Percentiles rank a stretch among this genome's conserved stretches.
These are phyloP conservation scores for Salix caprea DNA, from an alignment of 345 rosid genomes.

Conservation along the genomic window DNA sequence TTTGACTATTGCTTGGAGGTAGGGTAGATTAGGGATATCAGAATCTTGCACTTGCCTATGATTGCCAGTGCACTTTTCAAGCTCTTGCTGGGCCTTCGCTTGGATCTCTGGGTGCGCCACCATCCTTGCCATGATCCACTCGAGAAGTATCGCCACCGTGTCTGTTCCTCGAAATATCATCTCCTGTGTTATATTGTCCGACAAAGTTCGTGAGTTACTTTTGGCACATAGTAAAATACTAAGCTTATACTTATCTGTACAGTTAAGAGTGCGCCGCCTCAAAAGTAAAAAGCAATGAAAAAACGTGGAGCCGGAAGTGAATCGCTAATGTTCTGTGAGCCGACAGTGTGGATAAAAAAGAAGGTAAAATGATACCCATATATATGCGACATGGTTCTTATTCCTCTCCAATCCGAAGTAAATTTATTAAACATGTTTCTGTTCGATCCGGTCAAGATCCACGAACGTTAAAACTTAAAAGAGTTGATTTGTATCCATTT, in stretches of 20 bases:
- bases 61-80: constrained; percentile 30
- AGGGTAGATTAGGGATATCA: constrained; percentile 49
- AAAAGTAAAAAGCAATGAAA: background rate
- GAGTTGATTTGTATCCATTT: no score
- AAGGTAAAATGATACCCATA: background rate
- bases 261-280: background rate
- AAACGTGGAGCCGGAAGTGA: background rate
- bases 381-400: no score
- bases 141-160: constrained; percentile 62
- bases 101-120: constrained; percentile 57
- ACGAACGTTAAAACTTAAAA: no score
- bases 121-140: constrained; percentile 68
- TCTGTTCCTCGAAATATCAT: constrained; percentile 70
- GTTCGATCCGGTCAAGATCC: no score
- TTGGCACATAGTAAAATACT: background rate
- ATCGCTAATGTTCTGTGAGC: background rate
- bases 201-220: background rate
- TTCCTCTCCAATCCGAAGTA: no score
- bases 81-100: constrained; percentile 42
- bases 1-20: constrained; percentile 56
- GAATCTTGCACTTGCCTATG: constrained; percentile 38
- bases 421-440: no score
- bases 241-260: background rate
- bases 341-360: background rate
- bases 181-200: constrained; percentile 29